Base-by-base conservation (phyloP, 2,329 filamentous ascomycete genomes). In the Neonectria coccinea region DNA sequence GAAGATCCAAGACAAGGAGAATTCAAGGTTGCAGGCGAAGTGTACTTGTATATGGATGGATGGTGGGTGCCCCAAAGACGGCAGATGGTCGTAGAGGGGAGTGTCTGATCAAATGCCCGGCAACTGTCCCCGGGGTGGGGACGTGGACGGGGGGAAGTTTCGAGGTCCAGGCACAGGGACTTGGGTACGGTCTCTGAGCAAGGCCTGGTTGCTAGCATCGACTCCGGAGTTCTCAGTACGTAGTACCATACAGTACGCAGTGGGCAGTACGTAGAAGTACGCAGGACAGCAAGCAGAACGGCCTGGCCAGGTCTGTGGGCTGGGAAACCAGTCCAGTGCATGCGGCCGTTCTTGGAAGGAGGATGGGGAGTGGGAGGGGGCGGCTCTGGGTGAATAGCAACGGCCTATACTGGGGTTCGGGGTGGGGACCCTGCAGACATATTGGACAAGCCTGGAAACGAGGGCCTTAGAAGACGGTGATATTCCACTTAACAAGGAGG, bases 301-400 rank as follows among this genome's bases (percentile, higher is more conserved):
- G 67, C 68, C 69, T 59, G 73, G 61, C 64, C 70, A 62, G 56
- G 68, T 67, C 70, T 70, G 73, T 69, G 69, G 70, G 66, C 67
- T 73, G 62, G 66, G 62, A 73, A 66, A 67, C 69, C 68, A 67
- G 69, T 70, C 69, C 77, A 80, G 78, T 78, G 79, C 77, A 80
- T 79, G 79, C 78, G 78, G 78, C 82, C 81, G 75, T 78, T 81
- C 80, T 82, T 78, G 82, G 82, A 83, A 84, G 82, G 81, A 83
- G 82, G 79, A 77, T 65, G 57, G 64, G 66, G 66, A 69, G 62
- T 67, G 69, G 73, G 71, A 73, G 69, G 71, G 66, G 71, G 71
- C 66, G 67, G 69, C 69, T 71, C 63, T 73, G 66, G 51, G 54
- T 67, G 71, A 72, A 72, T 66, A 67, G 70, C 67, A 66, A 67